Evolutionary conservation across 1,284 basidiomycete genomes (phyloP).

Genomic region (Apiotrichum montevideense): DNA sequence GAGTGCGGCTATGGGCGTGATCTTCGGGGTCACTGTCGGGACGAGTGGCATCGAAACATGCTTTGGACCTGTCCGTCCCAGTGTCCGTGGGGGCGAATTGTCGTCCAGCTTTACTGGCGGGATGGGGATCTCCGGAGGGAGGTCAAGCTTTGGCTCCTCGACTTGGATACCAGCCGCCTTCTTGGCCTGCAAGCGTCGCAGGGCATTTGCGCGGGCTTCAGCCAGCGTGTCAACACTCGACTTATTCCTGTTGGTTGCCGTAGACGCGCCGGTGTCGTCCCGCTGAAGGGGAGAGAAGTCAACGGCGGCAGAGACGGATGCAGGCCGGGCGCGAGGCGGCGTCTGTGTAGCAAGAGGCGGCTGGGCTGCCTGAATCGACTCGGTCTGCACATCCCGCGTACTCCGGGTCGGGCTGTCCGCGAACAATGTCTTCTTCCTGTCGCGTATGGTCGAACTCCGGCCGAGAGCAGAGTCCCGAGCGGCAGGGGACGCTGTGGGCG

Average conservation of each 20-base stretch:
- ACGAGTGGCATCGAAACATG: background rate
- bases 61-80: background rate
- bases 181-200: slow-evolving; percentile 35
- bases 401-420: background rate
- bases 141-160: slow-evolving; percentile 10
- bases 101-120: background rate
- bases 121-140: slow-evolving; percentile 7
- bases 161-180: slow-evolving; percentile 23
- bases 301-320: background rate
- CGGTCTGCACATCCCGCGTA: no score
- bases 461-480: background rate
- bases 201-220: slow-evolving; percentile 38
- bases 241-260: slow-evolving; percentile 12
- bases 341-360: background rate
- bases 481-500: no score
- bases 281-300: slow-evolving; percentile 9
- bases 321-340: slow-evolving; percentile 4
- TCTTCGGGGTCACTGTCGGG: background rate
- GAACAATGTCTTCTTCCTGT: background rate
- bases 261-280: slow-evolving; percentile 26
- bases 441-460: background rate
- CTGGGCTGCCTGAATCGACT: no score
- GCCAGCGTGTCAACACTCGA: slow-evolving; percentile 37
- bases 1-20: background rate
- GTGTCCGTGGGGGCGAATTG: background rate